Conservation (phyloP, 2,329 filamentous ascomycete species). For the Talaromyces sp. region DNA sequence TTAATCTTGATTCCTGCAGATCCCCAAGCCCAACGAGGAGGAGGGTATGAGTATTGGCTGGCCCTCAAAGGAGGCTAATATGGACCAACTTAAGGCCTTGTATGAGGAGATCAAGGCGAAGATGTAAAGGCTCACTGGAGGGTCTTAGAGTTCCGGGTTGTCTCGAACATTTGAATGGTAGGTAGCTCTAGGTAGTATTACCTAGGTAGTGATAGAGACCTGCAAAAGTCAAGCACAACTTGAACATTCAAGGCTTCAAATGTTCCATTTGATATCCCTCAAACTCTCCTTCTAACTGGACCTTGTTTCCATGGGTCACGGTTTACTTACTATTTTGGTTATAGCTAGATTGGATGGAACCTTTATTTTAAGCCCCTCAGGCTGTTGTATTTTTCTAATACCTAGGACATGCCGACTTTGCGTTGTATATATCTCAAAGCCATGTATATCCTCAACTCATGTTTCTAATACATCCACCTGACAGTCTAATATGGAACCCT, state of each 20-base stretch:
- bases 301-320: too few relatives aligned
- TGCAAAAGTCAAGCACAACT: too few relatives aligned
- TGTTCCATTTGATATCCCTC: too few relatives aligned
- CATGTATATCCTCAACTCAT: neutral
- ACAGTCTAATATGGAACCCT: neutral
- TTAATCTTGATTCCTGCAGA: conserved; percentile 53
- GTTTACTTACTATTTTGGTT: too few relatives aligned
- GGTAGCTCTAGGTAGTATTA: neutral
- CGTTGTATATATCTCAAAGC: neutral
- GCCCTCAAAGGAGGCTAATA: conserved; percentile 75
- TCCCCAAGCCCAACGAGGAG: conserved; percentile 84
- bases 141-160: conserved; percentile 4
- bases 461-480: neutral
- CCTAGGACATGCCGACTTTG: neutral
- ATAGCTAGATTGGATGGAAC: too few relatives aligned
- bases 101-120: conserved; percentile 84
- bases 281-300: too few relatives aligned
- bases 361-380: too few relatives aligned
- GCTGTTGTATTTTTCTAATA: neutral
- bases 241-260: too few relatives aligned
- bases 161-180: conserved; percentile 9
- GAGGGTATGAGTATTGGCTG: conserved; percentile 81
- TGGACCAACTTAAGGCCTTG: conserved; percentile 79
- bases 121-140: conserved; percentile 72
- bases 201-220: too few relatives aligned